Conservation (phyloP, 345 rosid genomes). For the Excoecaria cochinchinensis region DNA sequence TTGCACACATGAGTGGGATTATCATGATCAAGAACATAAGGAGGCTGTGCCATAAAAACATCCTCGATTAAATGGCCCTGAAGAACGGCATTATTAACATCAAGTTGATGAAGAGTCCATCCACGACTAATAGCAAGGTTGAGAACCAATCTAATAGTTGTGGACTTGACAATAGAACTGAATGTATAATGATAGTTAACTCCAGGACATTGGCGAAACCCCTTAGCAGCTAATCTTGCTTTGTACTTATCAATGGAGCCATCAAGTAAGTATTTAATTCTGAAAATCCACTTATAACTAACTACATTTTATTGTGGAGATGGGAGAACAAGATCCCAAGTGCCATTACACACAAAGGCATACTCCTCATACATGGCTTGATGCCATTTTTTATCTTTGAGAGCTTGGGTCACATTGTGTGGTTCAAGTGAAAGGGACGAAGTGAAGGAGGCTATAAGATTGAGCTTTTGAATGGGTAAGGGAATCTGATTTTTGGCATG, state of each 20-base stretch:
- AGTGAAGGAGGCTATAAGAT: background rate
- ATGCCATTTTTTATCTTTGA: background rate
- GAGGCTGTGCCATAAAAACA: background rate
- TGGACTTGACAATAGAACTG: background rate
- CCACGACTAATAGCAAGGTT: background rate
- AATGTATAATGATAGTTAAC: background rate
- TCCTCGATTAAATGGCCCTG: background rate
- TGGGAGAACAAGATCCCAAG: background rate
- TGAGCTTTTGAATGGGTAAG: background rate
- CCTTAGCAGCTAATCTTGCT: background rate
- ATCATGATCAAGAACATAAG: background rate
- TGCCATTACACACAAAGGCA: background rate
- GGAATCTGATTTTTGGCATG: background rate
- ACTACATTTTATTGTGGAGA: background rate
- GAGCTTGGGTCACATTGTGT: background rate
- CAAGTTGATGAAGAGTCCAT: background rate
- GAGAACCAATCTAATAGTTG: background rate
- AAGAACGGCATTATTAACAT: background rate
- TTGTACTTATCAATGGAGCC: background rate
- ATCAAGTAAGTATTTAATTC: background rate
- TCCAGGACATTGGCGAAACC: background rate
- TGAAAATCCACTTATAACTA: background rate
- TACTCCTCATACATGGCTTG: background rate
- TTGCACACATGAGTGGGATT: background rate
- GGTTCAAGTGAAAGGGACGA: background rate